A percentile compares a stretch with the other conserved stretches of the same genome.
phyloP scores from a whole-genome alignment of 139 green algal genomes.

The Auxenochlorella protothecoides region DNA sequence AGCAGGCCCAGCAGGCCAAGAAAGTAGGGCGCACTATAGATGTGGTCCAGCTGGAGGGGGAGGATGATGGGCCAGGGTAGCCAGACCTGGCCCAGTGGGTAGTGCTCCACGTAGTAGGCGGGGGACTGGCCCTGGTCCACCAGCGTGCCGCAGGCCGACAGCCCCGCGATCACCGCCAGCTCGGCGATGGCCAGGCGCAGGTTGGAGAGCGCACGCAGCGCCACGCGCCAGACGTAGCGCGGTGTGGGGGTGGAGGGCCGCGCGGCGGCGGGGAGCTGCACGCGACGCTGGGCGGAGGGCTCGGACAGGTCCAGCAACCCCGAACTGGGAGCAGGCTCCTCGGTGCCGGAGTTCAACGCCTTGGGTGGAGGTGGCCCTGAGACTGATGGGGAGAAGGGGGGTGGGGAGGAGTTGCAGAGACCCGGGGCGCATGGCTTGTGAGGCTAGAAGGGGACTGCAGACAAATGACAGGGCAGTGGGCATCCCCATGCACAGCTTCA shows the following conservation, averaged over 20 bases:
- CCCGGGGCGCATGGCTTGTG: too few relatives aligned
- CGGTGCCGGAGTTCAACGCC: too few relatives aligned
- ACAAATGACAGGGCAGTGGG: too few relatives aligned
- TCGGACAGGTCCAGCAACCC: not conserved
- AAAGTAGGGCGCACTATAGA: slow-evolving; percentile 85
- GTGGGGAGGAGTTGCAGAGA: too few relatives aligned
- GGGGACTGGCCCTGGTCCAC: slow-evolving; percentile 81
- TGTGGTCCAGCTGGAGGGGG: slow-evolving; percentile 71
- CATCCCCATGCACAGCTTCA: too few relatives aligned
- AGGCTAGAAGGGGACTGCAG: too few relatives aligned
- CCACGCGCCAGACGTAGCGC: not conserved
- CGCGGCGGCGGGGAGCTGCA: not conserved
- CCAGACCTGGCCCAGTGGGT: slow-evolving; percentile 27
- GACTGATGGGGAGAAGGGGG: too few relatives aligned
- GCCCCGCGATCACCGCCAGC: slow-evolving; percentile 64
- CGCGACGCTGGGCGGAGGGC: not conserved
- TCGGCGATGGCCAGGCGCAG: slow-evolving; percentile 79
- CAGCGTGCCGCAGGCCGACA: slow-evolving; percentile 84
- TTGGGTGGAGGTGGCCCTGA: too few relatives aligned
- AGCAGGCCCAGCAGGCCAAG: slow-evolving; percentile 71
- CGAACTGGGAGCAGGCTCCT: too few relatives aligned
- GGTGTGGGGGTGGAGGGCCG: not conserved
- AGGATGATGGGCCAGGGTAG: slow-evolving; percentile 50
- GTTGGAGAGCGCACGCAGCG: slow-evolving; percentile 58
- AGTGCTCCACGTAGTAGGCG: slow-evolving; percentile 62